Evolutionary conservation across 1,284 basidiomycete genomes (phyloP), one percentile per base, ranked within the genome.

Genomic region (Austroboletus olivaceoglutinosus): DNA sequence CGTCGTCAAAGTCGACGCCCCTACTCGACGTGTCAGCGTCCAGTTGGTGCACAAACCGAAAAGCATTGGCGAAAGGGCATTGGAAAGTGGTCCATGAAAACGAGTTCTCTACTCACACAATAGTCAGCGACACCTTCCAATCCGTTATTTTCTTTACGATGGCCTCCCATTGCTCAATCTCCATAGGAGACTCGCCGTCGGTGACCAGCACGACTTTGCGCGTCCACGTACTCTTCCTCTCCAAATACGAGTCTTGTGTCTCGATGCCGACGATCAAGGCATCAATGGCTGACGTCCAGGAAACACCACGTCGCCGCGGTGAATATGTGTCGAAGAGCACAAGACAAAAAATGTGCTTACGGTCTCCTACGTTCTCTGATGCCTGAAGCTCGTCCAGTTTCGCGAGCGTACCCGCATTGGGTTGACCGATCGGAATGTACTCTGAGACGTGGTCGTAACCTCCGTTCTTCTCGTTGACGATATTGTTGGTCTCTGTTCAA

Each of bases 1-100:
- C 82, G 58, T 92, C 88, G 60, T 88, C 90, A 67, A 95, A 95
- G 67, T 93, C 91, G 36, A 93, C 76, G 5, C 93, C 93, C 23
- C 89, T 91, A 53, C 31, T 19, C 7, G 18, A 46, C 52, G 16
- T n/a, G 33, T 63, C 23, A 55, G 40, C 13, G 29, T 56, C 25
- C 50, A 51, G 30, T 25, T 31, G 30, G 30, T 31, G 12, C 30
- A 31, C 15, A 15, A 11, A 13, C 30, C 12, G 12, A 31, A 31
- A 31, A 9, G 25, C 25, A 7, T 8, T 31, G 30, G 12, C 30
- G 30, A 31, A 12, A 31, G 11, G 15, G 12, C 12, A 30, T 12
- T 13, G n/a, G n/a, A n/a, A n/a, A n/a, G n/a, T n/a, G n/a, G n/a
- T n/a, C n/a, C n/a, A n/a, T n/a, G n/a, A n/a, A n/a, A n/a, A n/a